Conservation (phyloP, 345 rosid species). For the Isatis tinctoria region DNA sequence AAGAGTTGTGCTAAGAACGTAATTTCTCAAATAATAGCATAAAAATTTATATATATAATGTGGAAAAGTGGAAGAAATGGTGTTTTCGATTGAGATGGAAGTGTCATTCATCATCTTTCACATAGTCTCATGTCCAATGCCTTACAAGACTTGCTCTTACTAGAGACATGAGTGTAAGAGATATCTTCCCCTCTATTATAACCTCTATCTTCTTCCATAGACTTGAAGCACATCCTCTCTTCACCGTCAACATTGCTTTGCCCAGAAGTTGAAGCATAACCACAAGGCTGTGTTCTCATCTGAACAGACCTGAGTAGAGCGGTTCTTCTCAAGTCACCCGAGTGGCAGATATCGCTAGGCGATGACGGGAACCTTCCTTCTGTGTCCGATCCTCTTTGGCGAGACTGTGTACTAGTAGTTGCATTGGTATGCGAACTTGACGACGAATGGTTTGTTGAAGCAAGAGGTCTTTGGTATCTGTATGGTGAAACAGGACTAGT, state of each 20-base stretch:
- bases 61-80: not conserved
- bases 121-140: conserved; percentile 40
- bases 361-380: conserved; percentile 96
- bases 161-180: conserved; percentile 41
- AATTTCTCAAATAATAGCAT: no score
- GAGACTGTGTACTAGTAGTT: conserved; percentile 38
- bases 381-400: conserved; percentile 77
- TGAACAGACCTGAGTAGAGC: conserved; percentile 94
- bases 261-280: conserved; percentile 52
- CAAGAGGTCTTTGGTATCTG: conserved; percentile 55
- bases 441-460: conserved; percentile 43
- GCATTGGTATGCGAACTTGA: not conserved
- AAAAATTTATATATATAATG: no score
- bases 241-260: conserved; percentile 48
- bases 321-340: conserved; percentile 85
- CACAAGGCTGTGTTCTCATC: conserved; percentile 80
- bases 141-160: conserved; percentile 46
- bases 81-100: not conserved
- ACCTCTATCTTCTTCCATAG: conserved; percentile 60
- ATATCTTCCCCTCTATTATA: conserved; percentile 47
- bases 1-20: no score
- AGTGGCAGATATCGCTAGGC: conserved; percentile 96
- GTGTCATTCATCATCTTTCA: conserved; percentile 31
- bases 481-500: conserved; percentile 88
- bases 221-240: conserved; percentile 61